Conservation (phyloP, 1,139 yeast species). For the Nakaseomyces bracarensis region DNA sequence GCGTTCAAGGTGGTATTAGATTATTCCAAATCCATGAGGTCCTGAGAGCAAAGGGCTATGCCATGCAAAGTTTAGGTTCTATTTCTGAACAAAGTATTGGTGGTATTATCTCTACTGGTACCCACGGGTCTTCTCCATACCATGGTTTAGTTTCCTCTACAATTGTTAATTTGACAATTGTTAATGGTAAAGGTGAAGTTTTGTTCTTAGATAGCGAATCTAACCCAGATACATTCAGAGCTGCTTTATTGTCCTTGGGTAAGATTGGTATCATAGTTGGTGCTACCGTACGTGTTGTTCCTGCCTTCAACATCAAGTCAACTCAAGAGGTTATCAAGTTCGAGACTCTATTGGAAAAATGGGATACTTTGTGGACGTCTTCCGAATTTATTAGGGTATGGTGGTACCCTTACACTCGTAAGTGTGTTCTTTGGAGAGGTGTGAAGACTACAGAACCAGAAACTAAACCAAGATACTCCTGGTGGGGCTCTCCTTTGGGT, state of each 20-base stretch:
- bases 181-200: conserved; percentile 65
- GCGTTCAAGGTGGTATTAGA: conserved; percentile 88
- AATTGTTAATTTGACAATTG: conserved; percentile 64
- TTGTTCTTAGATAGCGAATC: conserved; percentile 61
- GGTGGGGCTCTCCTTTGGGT: conserved; percentile 80
- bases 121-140: conserved; percentile 90
- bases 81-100: conserved; percentile 91
- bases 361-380: conserved; percentile 77
- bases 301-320: conserved; percentile 73
- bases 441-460: conserved; percentile 54
- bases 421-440: conserved; percentile 88
- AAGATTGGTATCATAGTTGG: conserved; percentile 84
- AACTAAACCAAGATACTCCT: conserved; percentile 61
- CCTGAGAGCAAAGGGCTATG: conserved; percentile 56
- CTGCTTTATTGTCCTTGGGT: conserved; percentile 82
- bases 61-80: conserved; percentile 87
- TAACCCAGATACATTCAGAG: conserved; percentile 65
- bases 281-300: conserved; percentile 81
- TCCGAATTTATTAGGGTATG: conserved; percentile 88
- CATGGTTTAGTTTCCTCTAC: conserved; percentile 90
- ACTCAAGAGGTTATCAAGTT: conserved; percentile 75
- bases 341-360: conserved; percentile 54
- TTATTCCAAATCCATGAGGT: conserved; percentile 67
- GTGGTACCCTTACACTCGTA: conserved; percentile 94
- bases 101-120: conserved; percentile 91